Base-by-base conservation (phyloP, 352 stramenopile genomes). In the Phytophthora hibernalis region DNA sequence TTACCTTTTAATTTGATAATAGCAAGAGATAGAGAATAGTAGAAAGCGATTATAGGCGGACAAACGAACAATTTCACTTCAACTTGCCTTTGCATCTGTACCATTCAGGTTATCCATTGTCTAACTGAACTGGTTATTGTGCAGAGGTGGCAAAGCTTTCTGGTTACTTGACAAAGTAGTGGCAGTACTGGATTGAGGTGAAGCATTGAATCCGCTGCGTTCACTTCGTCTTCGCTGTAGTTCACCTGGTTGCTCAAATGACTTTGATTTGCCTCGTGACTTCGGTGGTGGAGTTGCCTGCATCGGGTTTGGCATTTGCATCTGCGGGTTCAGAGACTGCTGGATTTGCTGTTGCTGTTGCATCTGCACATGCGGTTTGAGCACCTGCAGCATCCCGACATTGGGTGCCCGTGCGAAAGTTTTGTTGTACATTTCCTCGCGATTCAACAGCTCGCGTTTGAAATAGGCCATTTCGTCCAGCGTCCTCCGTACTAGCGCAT, bases 351-450 rank as follows among this genome's bases (percentile, higher is more conserved):
- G 59, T 38, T 87, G 83, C 38, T 86, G 56, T n/a, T n/a, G 26
- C 26, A 31, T 31, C 47, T 83, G 71, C 37, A 90, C 82, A 31
- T 92, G 80, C 3, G 88, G 83, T 58, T 93, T 93, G 30, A 97
- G 74, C 49, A 98, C 92, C 48, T 97, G 79, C 51, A 97, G 77
- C 49, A 98, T 78, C 21, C 92, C 92, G 3, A 98, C 91, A 40
- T 97, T 97, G 0, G 90, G 90, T 10, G 77, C 72, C 7, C 83
- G 65, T 2, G 85, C 85, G 35, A 98, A 98, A 1, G 92, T 96
- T 52, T 97, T 97, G 77, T 98, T 98, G 84, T 97, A 98, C 75
- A 88, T 97, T 54, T 97, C 89, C 63, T 98, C 93, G 15, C 93
- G 91, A 57, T 98, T 98, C 16, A 97, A 70, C 28, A 98, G 70